Percentiles rank a stretch among this genome's conserved stretches.
Conservation (phyloP, 805 yeast genomes). For the Saturnispora dispora region DNA sequence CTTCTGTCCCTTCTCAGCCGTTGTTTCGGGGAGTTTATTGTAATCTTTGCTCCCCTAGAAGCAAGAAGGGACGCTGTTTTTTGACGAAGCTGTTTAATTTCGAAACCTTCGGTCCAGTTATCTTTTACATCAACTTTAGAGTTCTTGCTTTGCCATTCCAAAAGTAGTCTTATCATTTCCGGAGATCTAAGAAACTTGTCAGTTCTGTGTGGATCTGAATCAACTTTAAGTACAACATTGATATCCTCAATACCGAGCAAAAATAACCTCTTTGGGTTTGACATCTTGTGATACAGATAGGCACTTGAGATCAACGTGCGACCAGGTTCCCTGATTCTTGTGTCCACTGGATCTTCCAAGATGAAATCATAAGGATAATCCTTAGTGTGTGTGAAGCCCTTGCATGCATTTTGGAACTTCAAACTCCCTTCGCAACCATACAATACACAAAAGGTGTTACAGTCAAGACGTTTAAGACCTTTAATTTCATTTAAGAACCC, state of each 20-base stretch:
- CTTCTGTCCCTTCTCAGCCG: slow-evolving; percentile 3
- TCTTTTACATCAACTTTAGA: slow-evolving; percentile 7
- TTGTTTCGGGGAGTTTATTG: neutral
- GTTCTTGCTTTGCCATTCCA: slow-evolving; percentile 13
- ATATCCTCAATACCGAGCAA: slow-evolving; percentile 12
- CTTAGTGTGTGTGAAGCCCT: slow-evolving; percentile 10
- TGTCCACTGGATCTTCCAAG: slow-evolving; percentile 19
- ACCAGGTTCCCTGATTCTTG: slow-evolving; percentile 23
- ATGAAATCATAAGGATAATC: slow-evolving; percentile 18
- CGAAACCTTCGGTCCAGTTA: slow-evolving; percentile 17
- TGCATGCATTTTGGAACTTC: slow-evolving; percentile 9
- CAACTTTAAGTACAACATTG: slow-evolving; percentile 20
- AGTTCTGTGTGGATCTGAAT: slow-evolving; percentile 9
- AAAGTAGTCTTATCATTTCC: slow-evolving; percentile 13
- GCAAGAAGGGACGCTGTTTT: slow-evolving; percentile 5
- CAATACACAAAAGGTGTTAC: slow-evolving; percentile 12
- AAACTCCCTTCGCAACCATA: slow-evolving; percentile 16
- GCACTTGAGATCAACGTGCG: slow-evolving; percentile 28
- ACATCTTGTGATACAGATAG: slow-evolving; percentile 26
- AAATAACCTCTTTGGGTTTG: slow-evolving; percentile 25
- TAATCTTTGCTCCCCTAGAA: slow-evolving; percentile 8
- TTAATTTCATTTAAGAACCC: slow-evolving; percentile 5
- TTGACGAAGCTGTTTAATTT: slow-evolving; percentile 8
- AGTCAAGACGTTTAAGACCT: slow-evolving; percentile 5
- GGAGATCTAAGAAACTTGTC: slow-evolving; percentile 11